These are phyloP conservation scores for Salix viminalis DNA, from an alignment of 345 rosid species.

Conservation along the genomic window DNA sequence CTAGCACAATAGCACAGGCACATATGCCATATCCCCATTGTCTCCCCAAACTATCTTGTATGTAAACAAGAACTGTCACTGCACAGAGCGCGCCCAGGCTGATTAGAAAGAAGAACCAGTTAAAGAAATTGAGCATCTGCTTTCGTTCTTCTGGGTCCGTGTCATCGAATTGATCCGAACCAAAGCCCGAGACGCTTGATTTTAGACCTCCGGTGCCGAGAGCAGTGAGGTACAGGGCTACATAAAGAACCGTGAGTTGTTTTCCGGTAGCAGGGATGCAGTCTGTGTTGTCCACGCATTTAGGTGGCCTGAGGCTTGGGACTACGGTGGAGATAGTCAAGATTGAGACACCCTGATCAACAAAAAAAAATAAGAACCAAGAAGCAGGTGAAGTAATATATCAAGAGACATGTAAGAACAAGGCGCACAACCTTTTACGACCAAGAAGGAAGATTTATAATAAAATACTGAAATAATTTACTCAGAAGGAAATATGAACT, in stretches of 20 bases:
- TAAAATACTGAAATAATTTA: not conserved
- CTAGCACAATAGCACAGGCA: conserved; percentile 61
- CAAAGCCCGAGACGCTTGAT: conserved; percentile 94
- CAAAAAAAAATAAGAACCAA: not conserved
- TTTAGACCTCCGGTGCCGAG: conserved; percentile 93
- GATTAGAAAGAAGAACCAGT: conserved; percentile 92
- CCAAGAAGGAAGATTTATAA: not conserved
- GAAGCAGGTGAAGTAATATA: not conserved
- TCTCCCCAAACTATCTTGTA: conserved; percentile 80
- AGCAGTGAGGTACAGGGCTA: conserved; percentile 76
- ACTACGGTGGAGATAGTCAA: conserved; percentile 76
- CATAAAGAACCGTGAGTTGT: conserved; percentile 64
- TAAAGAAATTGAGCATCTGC: conserved; percentile 75
- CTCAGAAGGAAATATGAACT: not conserved
- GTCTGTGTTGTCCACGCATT: conserved; percentile 35
- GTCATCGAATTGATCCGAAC: conserved; percentile 93
- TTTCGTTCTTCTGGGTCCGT: conserved; percentile 51
- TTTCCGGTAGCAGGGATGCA: conserved; percentile 59
- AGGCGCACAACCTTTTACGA: not conserved
- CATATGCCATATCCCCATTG: conserved; percentile 90
- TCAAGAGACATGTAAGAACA: not conserved
- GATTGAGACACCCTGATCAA: conserved; percentile 65
- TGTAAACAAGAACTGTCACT: conserved; percentile 81
- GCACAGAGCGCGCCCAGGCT: conserved; percentile 77
- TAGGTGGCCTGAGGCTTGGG: conserved; percentile 80